These are phyloP conservation scores for Inga leiocalycina DNA, from an alignment of 306 rosid species.

Conservation along the genomic window DNA sequence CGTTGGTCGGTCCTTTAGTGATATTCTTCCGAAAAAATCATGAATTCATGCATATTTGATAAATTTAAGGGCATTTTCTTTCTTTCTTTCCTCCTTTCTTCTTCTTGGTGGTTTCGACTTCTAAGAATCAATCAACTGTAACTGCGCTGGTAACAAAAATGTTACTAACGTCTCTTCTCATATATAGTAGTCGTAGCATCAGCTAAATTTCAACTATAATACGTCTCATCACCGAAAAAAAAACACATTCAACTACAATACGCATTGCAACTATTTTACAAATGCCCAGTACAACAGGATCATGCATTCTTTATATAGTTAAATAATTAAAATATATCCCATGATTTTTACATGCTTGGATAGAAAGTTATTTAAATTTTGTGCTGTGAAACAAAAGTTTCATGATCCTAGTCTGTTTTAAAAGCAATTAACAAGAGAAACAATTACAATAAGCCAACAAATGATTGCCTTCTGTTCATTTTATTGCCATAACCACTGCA, in stretches of 20 bases:
- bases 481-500: background rate
- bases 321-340: too few relatives aligned
- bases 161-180: too few relatives aligned
- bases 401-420: background rate
- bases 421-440: background rate
- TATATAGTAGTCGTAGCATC: too few relatives aligned
- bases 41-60: background rate
- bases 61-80: too few relatives aligned
- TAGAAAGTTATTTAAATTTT: background rate
- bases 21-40: background rate
- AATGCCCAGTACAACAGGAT: background rate
- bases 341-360: background rate
- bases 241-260: too few relatives aligned
- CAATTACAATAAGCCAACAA: background rate
- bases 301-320: background rate
- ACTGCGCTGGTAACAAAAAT: too few relatives aligned
- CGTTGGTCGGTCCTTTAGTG: background rate
- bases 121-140: too few relatives aligned
- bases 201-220: background rate
- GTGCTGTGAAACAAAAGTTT: background rate
- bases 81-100: too few relatives aligned
- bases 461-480: background rate
- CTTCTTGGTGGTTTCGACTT: too few relatives aligned
- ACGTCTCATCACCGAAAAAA: too few relatives aligned
- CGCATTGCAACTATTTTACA: background rate